Base-by-base conservation (phyloP, 176 grass and related monocot genomes). In the Triticum dicoccoides region DNA sequence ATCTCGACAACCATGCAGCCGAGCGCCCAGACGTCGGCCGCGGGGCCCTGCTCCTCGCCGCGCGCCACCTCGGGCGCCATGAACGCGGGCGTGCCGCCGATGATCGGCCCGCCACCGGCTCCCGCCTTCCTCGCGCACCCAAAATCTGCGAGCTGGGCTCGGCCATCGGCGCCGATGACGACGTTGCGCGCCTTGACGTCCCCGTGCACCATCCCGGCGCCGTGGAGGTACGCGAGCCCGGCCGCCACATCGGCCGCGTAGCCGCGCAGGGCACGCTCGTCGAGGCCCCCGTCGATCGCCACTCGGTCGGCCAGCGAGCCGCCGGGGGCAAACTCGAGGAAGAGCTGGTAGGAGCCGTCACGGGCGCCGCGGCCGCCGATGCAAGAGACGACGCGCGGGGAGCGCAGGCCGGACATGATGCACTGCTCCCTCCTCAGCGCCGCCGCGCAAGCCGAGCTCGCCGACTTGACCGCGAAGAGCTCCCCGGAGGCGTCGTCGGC, bases 61-160 rank as follows among this genome's bases (percentile, higher is more conserved):
- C 92, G 75, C 2, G 82, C 88, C 18, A 94, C 91, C 77, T 98
- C 96, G 0, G 96, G 96, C 29, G 93, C 96, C 96, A 98, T 95
- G 88, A 95, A 98, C 77, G 91, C 85, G 21, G 91, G 93, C 30
- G 93, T 98, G 23, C 93, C 93, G 4, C 91, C 87, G 66, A 90
- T 47, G 80, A 88, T 58, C 7, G 59, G 70, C 7, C 25, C 18
- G 5, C 2, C 12, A 4, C 3, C 2, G 15, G 34, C 2, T 1
- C 45, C 45, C 0, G 11, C 45, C 42, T 8, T 1, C n/a, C 83
- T 70, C 33, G 93, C 83, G 85, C 96, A 98, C 0, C 96, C 93
- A 13, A 98, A 89, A 65, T 98, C 96, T 0, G 93, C 93, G 18
- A 98, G 89, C 73, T 89, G 94, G 8, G 91, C 96, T 0, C 88